These are phyloP conservation scores for Penicillium tannophilum DNA, from an alignment of 495 filamentous ascomycete species.

Conservation along the genomic window DNA sequence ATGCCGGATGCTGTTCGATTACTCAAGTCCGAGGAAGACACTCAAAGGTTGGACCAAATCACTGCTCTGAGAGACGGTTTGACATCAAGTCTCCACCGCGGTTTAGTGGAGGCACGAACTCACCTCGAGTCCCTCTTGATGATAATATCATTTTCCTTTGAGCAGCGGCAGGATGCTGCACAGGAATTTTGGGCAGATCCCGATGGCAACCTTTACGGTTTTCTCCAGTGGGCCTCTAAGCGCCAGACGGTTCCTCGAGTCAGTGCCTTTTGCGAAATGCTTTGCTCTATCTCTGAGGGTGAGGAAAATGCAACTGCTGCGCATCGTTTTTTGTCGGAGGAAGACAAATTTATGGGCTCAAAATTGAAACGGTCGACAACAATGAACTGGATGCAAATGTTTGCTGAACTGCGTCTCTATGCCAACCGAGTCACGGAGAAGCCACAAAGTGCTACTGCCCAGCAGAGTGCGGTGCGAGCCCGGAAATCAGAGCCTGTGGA, in stretches of 20 bases:
- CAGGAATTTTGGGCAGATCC: conserved; percentile 86
- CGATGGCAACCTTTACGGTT: conserved; percentile 88
- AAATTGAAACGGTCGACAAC: conserved; percentile 78
- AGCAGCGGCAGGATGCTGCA: conserved; percentile 77
- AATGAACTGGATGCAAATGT: conserved; percentile 90
- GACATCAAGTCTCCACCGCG: conserved; percentile 47
- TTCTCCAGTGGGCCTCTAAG: conserved; percentile 92
- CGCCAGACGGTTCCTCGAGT: conserved; percentile 90
- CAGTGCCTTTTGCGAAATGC: conserved; percentile 93
- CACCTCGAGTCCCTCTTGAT: conserved; percentile 91
- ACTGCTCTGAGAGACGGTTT: conserved; percentile 51
- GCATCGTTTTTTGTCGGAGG: conserved; percentile 87
- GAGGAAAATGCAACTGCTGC: conserved; percentile 77
- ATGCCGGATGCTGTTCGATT: conserved; percentile 89
- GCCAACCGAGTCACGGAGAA: conserved; percentile 67
- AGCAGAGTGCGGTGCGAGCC: conserved; percentile 56
- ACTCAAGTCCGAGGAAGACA: conserved; percentile 86
- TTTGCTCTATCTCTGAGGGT: conserved; percentile 80
- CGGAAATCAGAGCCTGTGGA: conserved; percentile 68
- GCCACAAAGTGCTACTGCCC: conserved; percentile 46
- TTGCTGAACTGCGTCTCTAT: conserved; percentile 81
- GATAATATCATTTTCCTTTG: conserved; percentile 88
- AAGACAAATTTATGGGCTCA: conserved; percentile 68
- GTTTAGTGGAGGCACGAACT: conserved; percentile 58
- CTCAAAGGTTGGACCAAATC: conserved; percentile 72